Percentiles rank a stretch among this genome's conserved stretches.
These are phyloP conservation scores for Neospermospora avenae DNA, from an alignment of 2,329 filamentous ascomycete genomes.

Conservation along the genomic window DNA sequence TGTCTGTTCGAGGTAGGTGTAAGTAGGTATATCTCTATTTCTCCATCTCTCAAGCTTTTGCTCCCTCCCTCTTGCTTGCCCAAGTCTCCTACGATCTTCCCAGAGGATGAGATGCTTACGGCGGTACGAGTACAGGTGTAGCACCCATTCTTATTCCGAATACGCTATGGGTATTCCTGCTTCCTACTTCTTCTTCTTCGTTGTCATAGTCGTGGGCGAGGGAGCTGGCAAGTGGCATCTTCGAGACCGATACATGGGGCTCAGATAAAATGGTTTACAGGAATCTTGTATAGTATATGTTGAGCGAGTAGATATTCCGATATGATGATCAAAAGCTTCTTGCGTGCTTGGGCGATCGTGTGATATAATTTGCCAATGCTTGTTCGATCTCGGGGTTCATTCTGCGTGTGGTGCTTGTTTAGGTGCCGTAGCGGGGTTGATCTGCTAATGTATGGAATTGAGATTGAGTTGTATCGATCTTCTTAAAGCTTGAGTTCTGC, in stretches of 20 bases:
- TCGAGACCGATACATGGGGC: not conserved
- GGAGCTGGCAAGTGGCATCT: conserved; percentile 15
- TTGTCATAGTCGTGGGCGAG: conserved; percentile 6
- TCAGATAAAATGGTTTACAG: not conserved
- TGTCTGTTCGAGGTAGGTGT: conserved; percentile 17
- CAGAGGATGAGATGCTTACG: conserved; percentile 11
- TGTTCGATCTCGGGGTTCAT: not conserved
- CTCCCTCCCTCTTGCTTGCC: not conserved
- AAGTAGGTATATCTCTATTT: not conserved
- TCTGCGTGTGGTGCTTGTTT: not conserved
- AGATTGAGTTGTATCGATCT: too few relatives aligned
- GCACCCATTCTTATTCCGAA: conserved; percentile 47
- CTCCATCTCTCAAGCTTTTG: not conserved
- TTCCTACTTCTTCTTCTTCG: conserved; percentile 24
- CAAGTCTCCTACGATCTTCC: not conserved
- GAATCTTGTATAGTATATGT: not conserved
- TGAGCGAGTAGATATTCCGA: not conserved
- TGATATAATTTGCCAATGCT: conserved; percentile 4
- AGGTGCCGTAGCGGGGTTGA: not conserved
- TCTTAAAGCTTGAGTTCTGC: too few relatives aligned
- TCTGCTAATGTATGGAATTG: too few relatives aligned
- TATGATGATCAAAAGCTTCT: not conserved
- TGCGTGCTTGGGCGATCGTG: not conserved
- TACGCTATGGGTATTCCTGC: conserved; percentile 43
- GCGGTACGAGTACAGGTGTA: conserved; percentile 38